phyloP scores from a whole-genome alignment of 176 grass and related monocot species.

The Aegilops speltoides region DNA sequence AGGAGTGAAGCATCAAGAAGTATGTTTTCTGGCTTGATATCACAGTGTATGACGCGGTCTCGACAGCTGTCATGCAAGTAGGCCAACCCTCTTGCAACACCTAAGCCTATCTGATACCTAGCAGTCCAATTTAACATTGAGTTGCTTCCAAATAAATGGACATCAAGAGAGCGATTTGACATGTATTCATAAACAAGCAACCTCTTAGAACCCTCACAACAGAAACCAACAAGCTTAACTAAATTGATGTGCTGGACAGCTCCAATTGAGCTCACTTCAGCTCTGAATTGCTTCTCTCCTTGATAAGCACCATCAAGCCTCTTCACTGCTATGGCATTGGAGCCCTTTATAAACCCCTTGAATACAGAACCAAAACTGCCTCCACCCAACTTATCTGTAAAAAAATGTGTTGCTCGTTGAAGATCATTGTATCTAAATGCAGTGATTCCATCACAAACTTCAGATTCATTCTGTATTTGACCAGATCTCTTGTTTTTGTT shows the following conservation, averaged over 20 bases:
- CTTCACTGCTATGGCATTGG: slow-evolving; percentile 50
- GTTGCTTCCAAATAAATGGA: neutral
- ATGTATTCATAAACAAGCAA: slow-evolving; percentile 76
- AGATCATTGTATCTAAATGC: slow-evolving; percentile 42
- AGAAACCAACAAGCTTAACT: slow-evolving; percentile 56
- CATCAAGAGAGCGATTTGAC: slow-evolving; percentile 15
- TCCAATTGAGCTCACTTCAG: slow-evolving; percentile 37
- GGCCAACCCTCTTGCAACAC: neutral
- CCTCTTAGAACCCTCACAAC: slow-evolving; percentile 28
- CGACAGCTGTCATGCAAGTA: neutral
- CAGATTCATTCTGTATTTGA: neutral
- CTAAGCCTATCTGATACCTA: neutral
- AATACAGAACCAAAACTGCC: slow-evolving; percentile 62
- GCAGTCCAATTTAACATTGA: neutral
- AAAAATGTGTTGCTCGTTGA: slow-evolving; percentile 41
- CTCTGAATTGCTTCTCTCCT: slow-evolving; percentile 63
- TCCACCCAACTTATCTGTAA: slow-evolving; percentile 46
- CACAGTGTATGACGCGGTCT: neutral
- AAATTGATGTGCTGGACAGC: slow-evolving; percentile 61
- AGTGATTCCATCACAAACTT: slow-evolving; percentile 6
- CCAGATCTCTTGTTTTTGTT: neutral
- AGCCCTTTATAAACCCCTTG: slow-evolving; percentile 41
- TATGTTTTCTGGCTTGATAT: slow-evolving; percentile 1
- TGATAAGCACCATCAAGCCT: slow-evolving; percentile 39
- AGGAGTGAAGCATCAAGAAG: neutral